These are phyloP conservation scores for Royoungia palumana DNA, from an alignment of 768 basidiomycete species.

Conservation along the genomic window DNA sequence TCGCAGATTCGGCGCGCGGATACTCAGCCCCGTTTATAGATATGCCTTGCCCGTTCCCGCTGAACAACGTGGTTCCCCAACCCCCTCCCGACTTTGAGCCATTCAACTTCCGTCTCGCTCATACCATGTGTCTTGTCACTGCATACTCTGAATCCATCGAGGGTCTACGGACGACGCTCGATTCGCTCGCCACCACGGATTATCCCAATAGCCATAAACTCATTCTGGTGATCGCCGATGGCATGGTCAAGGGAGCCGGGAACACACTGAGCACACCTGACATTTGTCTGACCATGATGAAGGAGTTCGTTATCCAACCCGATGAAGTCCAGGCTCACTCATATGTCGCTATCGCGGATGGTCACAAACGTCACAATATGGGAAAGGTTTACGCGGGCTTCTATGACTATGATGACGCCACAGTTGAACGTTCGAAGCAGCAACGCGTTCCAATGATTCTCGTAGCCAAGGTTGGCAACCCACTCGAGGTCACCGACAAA, in stretches of 20 bases:
- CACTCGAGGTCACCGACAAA: slow-evolving; percentile 77
- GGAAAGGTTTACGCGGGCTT: slow-evolving; percentile 98
- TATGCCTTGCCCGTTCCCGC: slow-evolving; percentile 88
- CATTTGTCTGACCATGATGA: slow-evolving; percentile 96
- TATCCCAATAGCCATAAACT: slow-evolving; percentile 98
- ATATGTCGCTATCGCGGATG: slow-evolving; percentile 98
- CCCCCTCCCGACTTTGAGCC: slow-evolving; percentile 90
- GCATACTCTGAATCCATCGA: slow-evolving; percentile 98
- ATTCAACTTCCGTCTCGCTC: slow-evolving; percentile 91
- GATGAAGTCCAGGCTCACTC: slow-evolving; percentile 90
- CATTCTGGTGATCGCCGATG: slow-evolving; percentile 93
- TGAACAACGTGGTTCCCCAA: slow-evolving; percentile 87
- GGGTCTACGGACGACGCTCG: slow-evolving; percentile 95
- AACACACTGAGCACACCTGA: slow-evolving; percentile 89
- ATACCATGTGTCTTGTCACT: slow-evolving; percentile 94
- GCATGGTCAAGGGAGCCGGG: slow-evolving; percentile 96
- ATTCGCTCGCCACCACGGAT: slow-evolving; percentile 96
- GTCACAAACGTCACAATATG: slow-evolving; percentile 99
- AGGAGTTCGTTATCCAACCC: slow-evolving; percentile 76
- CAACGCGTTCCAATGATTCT: slow-evolving; percentile 95
- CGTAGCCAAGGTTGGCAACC: slow-evolving; percentile 95
- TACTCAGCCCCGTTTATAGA: slow-evolving; percentile 48
- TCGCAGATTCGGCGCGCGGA: slow-evolving; percentile 44
- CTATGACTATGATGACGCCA: slow-evolving; percentile 91
- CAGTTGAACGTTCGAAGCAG: slow-evolving; percentile 88